Evolutionary conservation across 2,329 filamentous ascomycete genomes (phyloP).

Genomic region (Xylaria multiplex): DNA sequence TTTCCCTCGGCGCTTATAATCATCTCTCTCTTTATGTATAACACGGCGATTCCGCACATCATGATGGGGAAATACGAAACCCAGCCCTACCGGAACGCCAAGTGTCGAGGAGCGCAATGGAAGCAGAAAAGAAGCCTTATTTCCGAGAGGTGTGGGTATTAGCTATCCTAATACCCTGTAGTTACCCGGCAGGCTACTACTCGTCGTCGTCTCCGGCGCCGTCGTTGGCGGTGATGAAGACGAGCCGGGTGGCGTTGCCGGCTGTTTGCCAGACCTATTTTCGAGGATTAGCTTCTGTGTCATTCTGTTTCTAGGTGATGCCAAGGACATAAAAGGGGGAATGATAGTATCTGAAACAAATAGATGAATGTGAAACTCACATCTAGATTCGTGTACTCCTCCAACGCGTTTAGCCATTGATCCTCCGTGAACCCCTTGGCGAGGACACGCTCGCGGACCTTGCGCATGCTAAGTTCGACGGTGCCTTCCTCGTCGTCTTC

Average conservation of each 20-base stretch:
- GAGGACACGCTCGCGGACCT: conserved; percentile 89
- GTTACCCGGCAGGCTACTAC: conserved; percentile 2
- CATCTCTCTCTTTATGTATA: not conserved
- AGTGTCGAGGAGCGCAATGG: not conserved
- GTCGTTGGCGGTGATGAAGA: conserved; percentile 68
- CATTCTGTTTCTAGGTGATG: conserved; percentile 32
- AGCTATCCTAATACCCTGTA: no score
- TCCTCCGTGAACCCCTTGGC: conserved; percentile 97
- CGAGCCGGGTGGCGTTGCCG: conserved; percentile 73
- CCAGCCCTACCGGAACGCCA: conserved; percentile 16
- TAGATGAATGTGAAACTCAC: conserved; percentile 70
- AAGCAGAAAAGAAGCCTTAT: not conserved
- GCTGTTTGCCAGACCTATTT: conserved; percentile 80
- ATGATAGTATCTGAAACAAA: not conserved
- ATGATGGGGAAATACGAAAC: conserved; percentile 1
- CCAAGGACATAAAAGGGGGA: conserved; percentile 5
- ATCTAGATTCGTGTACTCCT: conserved; percentile 88
- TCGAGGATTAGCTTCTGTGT: conserved; percentile 43
- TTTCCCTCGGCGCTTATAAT: conserved; percentile 3
- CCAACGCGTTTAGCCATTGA: conserved; percentile 85
- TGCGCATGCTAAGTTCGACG: conserved; percentile 82
- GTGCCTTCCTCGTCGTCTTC: conserved; percentile 62
- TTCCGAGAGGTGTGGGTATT: no score
- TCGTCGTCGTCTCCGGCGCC: conserved; percentile 42
- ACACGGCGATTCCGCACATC: not conserved